phyloP scores from a whole-genome alignment of 2,329 filamentous ascomycete genomes.

The Rhinocladiella mackenziei region DNA sequence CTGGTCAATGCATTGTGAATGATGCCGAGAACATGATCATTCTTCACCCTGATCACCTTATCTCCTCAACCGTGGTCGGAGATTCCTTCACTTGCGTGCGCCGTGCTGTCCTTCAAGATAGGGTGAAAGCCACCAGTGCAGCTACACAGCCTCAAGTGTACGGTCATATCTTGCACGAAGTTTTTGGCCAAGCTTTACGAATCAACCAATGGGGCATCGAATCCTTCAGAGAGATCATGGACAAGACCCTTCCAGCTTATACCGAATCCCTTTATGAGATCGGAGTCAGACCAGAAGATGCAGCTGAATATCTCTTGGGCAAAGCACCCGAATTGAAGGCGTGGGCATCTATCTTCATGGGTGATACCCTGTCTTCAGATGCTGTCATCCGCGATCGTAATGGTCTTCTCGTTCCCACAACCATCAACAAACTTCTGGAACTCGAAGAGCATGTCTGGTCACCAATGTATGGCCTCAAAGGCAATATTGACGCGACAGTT shows the following conservation, averaged over 20 bases:
- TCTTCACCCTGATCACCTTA: slow-evolving; percentile 88
- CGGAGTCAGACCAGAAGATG: slow-evolving; percentile 66
- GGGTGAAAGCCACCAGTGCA: slow-evolving; percentile 84
- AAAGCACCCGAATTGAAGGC: slow-evolving; percentile 76
- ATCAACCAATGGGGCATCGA: slow-evolving; percentile 72
- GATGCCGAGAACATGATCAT: slow-evolving; percentile 81
- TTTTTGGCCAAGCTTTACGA: slow-evolving; percentile 86
- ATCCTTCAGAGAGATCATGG: slow-evolving; percentile 65
- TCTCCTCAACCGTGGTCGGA: slow-evolving; percentile 92
- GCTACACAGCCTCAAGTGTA: slow-evolving; percentile 79
- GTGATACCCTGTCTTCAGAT: slow-evolving; percentile 62
- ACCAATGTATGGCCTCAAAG: slow-evolving; percentile 93
- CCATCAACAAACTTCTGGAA: slow-evolving; percentile 88
- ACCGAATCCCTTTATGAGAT: slow-evolving; percentile 88
- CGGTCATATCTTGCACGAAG: slow-evolving; percentile 87
- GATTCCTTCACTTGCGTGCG: slow-evolving; percentile 91
- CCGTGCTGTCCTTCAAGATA: slow-evolving; percentile 87
- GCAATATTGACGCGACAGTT: slow-evolving; percentile 95
- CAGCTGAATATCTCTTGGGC: slow-evolving; percentile 72
- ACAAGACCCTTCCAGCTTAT: slow-evolving; percentile 67
- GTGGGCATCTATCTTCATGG: slow-evolving; percentile 82
- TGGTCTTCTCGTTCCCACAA: slow-evolving; percentile 71
- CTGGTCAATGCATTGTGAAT: slow-evolving; percentile 74
- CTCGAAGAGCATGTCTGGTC: slow-evolving; percentile 99
- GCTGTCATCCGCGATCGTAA: slow-evolving; percentile 76